Base-by-base conservation (phyloP, 1,284 basidiomycete species). In the Fereydounia khargensis region DNA sequence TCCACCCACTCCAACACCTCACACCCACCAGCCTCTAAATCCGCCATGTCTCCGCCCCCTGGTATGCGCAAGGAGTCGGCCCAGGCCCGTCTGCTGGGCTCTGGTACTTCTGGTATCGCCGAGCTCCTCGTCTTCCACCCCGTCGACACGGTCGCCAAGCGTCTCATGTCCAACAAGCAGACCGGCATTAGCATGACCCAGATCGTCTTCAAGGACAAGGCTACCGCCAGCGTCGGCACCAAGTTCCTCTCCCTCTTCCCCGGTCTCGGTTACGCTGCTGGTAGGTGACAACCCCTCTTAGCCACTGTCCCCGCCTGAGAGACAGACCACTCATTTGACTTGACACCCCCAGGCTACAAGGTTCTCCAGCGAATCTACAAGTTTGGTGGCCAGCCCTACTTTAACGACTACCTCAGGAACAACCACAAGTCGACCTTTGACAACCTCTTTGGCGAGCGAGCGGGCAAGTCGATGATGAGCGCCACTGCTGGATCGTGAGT, bases 321-420 rank as follows among this genome's bases (percentile, higher is more conserved):
- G n/a, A n/a, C n/a, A n/a, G n/a, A 8, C 30, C 37, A 4, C 13
- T 6, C 30, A 10, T 19, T 19, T 42, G 16, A 14, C n/a, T 17
- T 8, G 17, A 13, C n/a, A n/a, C n/a, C n/a, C n/a, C 25, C 45
- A 35, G 64, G 69, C 0, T 98, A 98, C 85, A 98, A 98, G 79
- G 80, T 76, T 10, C 47, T 76, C 16, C 74, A 76, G 60, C 56
- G 74, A 19, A 63, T 76, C 24, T 69, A 69, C 60, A 98, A 97
- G 80, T 98, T 97, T 69, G 94, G 95, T 53, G 95, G 94, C 1
- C 94, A 98, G 79, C 94, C 95, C 18, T 97, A 86, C 83, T 95
- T 96, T 78, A 89, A 92, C 78, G 91, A 97, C 79, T 77, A 92
- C 74, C 85, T 98, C 74, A 83, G 83, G 65, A 83, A 82, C 68